phyloP scores from a whole-genome alignment of 2,329 filamentous ascomycete genomes.

The Aspergillus fructus region DNA sequence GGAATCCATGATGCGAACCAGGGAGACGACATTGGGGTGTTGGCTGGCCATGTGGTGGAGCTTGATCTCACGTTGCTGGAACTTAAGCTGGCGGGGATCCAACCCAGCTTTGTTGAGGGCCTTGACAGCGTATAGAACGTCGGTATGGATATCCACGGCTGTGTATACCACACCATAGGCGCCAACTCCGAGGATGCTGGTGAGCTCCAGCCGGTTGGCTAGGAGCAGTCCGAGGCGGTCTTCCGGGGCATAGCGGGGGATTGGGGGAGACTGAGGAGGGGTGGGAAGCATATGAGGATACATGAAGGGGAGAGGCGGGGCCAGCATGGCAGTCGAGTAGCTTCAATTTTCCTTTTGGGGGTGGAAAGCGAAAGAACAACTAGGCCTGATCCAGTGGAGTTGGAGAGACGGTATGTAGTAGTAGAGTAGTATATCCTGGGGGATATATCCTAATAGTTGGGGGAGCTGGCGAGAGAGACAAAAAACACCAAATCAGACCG shows the following conservation, averaged over 20 bases:
- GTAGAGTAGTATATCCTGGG: not conserved
- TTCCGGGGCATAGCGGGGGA: slow-evolving; percentile 64
- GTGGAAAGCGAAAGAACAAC: not conserved
- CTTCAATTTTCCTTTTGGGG: not conserved
- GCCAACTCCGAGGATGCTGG: slow-evolving; percentile 82
- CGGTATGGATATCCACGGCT: slow-evolving; percentile 78
- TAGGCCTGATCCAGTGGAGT: slow-evolving; percentile 1
- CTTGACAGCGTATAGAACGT: slow-evolving; percentile 89
- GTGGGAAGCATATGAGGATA: slow-evolving; percentile 48
- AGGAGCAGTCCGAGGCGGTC: slow-evolving; percentile 82
- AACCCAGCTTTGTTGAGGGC: slow-evolving; percentile 91
- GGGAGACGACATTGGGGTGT: slow-evolving; percentile 89
- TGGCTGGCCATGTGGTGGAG: slow-evolving; percentile 86
- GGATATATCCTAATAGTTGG: not conserved
- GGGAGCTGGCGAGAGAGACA: not conserved
- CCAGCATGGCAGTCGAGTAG: slow-evolving; percentile 16
- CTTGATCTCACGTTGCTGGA: slow-evolving; percentile 90
- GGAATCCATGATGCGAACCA: slow-evolving; percentile 90
- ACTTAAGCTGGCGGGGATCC: slow-evolving; percentile 81
- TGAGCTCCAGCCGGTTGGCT: slow-evolving; percentile 78
- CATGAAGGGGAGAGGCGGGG: slow-evolving; percentile 29
- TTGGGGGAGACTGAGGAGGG: slow-evolving; percentile 45
- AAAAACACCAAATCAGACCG: slow-evolving; percentile 14
- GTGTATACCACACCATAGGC: slow-evolving; percentile 96
- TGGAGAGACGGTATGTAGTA: not conserved